Percentiles rank a stretch among this genome's conserved stretches.
Evolutionary conservation across 1,284 basidiomycete species (phyloP).

Genomic region (Sanghuangporus weigelae): DNA sequence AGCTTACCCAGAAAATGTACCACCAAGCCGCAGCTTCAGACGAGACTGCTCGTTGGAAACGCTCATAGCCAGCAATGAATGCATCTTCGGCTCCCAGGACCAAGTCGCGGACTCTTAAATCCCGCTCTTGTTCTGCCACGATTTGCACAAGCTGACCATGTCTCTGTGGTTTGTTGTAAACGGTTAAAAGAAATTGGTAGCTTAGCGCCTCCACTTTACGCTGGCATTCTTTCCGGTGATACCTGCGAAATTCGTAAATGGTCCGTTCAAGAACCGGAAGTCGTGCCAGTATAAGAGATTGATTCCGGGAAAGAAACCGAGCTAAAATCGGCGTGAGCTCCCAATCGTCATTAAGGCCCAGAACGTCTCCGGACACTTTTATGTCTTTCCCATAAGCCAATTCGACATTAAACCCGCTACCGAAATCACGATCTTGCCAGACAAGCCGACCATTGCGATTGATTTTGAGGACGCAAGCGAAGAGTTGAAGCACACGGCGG

Average conservation of each 20-base stretch:
- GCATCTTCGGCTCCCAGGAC: constrained; percentile 44
- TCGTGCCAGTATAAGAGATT: constrained; percentile 41
- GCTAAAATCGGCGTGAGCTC: constrained; percentile 59
- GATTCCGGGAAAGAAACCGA: constrained; percentile 62
- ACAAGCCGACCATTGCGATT: constrained; percentile 48
- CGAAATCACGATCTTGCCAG: constrained; percentile 57
- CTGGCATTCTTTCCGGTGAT: constrained; percentile 44
- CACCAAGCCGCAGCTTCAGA: constrained; percentile 67
- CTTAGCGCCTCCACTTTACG: constrained; percentile 55
- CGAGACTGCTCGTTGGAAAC: constrained; percentile 47
- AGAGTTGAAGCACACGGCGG: constrained; percentile 42
- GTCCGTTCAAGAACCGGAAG: constrained; percentile 43
- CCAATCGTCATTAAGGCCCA: constrained; percentile 68
- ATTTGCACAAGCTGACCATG: constrained; percentile 40
- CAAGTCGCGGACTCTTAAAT: constrained; percentile 51
- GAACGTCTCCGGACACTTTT: constrained; percentile 44
- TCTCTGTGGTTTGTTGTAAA: constrained; percentile 53
- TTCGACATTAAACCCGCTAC: constrained; percentile 66
- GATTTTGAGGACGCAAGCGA: constrained; percentile 50
- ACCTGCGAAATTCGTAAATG: constrained; percentile 50
- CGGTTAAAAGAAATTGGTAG: constrained; percentile 61
- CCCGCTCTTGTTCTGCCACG: constrained; percentile 45
- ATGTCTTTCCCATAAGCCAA: constrained; percentile 55
- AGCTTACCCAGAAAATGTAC: constrained; percentile 75
- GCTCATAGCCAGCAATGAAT: constrained; percentile 52